Percentiles rank a stretch among this genome's conserved stretches.
Conservation (phyloP, 164 flowering plant species). For the Kingdonia uniflora region DNA sequence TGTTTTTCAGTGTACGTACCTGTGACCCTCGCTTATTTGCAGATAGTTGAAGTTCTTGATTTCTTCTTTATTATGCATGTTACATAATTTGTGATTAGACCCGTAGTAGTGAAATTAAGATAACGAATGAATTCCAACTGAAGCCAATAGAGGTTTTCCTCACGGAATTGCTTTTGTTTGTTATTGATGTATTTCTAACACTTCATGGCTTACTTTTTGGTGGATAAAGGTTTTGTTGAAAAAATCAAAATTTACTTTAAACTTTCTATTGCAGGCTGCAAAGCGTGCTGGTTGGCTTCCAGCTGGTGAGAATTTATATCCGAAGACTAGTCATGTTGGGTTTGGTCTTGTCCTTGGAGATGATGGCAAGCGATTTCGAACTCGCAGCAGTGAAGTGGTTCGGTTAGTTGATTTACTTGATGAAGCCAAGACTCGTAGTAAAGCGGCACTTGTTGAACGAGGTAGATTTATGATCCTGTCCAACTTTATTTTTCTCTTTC, state of each 20-base stretch:
- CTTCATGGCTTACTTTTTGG: no score
- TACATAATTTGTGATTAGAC: neutral
- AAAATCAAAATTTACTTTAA: neutral
- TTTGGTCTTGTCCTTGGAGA: slow-evolving; percentile 98
- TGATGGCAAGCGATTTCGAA: slow-evolving; percentile 91
- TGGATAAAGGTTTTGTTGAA: no score
- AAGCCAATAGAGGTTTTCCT: no score
- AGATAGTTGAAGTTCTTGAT: neutral
- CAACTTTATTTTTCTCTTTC: neutral
- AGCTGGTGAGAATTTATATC: slow-evolving; percentile 34
- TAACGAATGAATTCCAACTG: no score
- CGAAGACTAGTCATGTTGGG: slow-evolving; percentile 80
- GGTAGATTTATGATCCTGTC: slow-evolving; percentile 27
- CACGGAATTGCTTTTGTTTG: no score
- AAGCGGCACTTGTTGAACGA: slow-evolving; percentile 56
- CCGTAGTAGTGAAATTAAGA: neutral
- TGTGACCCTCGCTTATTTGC: slow-evolving; percentile 13
- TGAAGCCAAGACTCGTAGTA: slow-evolving; percentile 87
- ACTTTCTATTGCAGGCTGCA: slow-evolving; percentile 52
- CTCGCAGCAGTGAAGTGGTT: slow-evolving; percentile 78
- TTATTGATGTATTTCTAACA: no score
- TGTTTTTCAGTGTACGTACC: slow-evolving; percentile 76
- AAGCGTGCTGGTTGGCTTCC: slow-evolving; percentile 92
- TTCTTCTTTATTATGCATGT: neutral
- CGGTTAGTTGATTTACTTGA: slow-evolving; percentile 86